Conservation (phyloP, 2,329 filamentous ascomycete species). For the Aspergillus udagawae region DNA sequence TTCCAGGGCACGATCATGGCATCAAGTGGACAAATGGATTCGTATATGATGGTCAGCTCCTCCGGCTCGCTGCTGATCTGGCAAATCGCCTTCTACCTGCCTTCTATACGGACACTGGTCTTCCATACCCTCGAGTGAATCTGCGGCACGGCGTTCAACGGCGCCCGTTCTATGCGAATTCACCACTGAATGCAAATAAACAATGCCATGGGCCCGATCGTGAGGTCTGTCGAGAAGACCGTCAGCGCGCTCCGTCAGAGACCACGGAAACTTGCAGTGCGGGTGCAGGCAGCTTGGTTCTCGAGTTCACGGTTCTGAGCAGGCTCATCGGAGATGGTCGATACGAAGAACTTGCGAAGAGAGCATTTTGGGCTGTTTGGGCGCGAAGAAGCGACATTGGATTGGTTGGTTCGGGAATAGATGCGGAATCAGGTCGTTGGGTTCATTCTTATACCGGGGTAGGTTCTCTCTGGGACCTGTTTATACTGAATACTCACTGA, state of each 20-base stretch:
- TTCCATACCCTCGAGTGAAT: slow-evolving; percentile 94
- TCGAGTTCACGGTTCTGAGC: slow-evolving; percentile 89
- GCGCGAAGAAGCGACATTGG: slow-evolving; percentile 76
- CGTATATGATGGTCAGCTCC: slow-evolving; percentile 80
- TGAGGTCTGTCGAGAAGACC: slow-evolving; percentile 41
- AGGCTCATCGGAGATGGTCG: slow-evolving; percentile 77
- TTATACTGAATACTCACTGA: not conserved
- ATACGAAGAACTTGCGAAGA: slow-evolving; percentile 87
- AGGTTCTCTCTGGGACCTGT: slow-evolving; percentile 12
- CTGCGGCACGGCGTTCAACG: slow-evolving; percentile 70
- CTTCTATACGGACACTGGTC: slow-evolving; percentile 84
- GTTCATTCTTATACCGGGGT: slow-evolving; percentile 77
- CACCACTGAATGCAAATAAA: slow-evolving; percentile 60
- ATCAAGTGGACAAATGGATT: slow-evolving; percentile 75
- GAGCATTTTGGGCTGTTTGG: slow-evolving; percentile 98
- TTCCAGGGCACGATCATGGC: slow-evolving; percentile 21
- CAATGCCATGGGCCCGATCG: slow-evolving; percentile 44
- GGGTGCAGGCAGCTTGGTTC: slow-evolving; percentile 88
- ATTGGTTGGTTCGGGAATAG: slow-evolving; percentile 85
- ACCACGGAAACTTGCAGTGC: slow-evolving; percentile 96
- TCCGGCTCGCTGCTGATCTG: slow-evolving; percentile 84
- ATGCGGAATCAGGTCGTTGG: slow-evolving; percentile 88
- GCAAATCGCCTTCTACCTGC: slow-evolving; percentile 81
- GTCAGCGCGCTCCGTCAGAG: slow-evolving; percentile 49
- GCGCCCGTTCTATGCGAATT: slow-evolving; percentile 79